phyloP scores from a whole-genome alignment of 164 flowering plant species.

The Santalum album region DNA sequence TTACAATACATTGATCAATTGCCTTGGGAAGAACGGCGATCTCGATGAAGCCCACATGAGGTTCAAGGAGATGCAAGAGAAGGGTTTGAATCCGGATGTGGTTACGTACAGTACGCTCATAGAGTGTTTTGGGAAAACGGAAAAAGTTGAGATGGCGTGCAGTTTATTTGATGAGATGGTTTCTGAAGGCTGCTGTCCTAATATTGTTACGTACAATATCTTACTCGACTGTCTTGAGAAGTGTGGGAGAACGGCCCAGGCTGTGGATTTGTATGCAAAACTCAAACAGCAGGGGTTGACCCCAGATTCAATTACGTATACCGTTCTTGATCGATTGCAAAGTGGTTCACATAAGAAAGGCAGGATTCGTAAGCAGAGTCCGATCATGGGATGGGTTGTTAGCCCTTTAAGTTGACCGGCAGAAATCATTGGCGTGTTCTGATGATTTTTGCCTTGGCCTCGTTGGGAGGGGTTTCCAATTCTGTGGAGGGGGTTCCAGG shows the following conservation, averaged over 20 bases:
- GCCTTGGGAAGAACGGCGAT: constrained; percentile 86
- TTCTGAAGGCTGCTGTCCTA: constrained; percentile 66
- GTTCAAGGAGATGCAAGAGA: constrained; percentile 90
- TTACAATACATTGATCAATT: constrained; percentile 83
- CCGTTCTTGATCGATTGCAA: constrained; percentile 73
- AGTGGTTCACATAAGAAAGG: constrained; percentile 50
- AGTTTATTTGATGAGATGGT: constrained; percentile 80
- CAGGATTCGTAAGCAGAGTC: constrained; percentile 57
- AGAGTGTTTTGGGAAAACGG: constrained; percentile 90
- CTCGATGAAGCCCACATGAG: constrained; percentile 93
- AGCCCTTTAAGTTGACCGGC: constrained; percentile 55
- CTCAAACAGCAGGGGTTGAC: constrained; percentile 81
- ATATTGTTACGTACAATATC: constrained; percentile 88
- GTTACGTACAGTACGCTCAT: constrained; percentile 89
- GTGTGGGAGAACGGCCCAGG: constrained; percentile 75
- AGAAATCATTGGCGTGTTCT: background rate
- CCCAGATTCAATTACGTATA: constrained; percentile 80
- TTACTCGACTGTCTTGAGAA: constrained; percentile 83
- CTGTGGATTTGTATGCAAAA: constrained; percentile 77
- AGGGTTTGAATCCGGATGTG: constrained; percentile 85
- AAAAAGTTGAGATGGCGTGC: constrained; percentile 76
- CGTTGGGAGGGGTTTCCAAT: too few species aligned
- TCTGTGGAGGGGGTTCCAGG: too few species aligned
- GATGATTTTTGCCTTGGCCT: too few species aligned
- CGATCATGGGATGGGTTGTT: constrained; percentile 88